Conservation (phyloP, 371 early-diverging fungal species). For the Batrachochytrium dendrobatidis region DNA sequence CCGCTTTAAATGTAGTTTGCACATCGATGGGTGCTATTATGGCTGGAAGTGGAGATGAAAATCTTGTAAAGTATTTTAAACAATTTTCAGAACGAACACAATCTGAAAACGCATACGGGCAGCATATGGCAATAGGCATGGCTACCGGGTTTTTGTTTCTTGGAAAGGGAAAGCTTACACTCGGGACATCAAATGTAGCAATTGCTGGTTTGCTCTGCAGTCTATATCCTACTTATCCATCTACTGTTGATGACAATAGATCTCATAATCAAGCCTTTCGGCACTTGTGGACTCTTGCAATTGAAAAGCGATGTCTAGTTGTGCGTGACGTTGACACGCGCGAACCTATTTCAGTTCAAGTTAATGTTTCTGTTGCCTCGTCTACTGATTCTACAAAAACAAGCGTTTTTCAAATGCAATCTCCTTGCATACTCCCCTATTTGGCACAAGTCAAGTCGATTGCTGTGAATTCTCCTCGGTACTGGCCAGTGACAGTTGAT, state of each 20-base stretch:
- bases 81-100: constrained; percentile 40
- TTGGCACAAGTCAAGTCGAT: constrained; percentile 48
- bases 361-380: constrained; percentile 23
- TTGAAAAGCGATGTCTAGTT: constrained; percentile 66
- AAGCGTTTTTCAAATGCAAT: constrained; percentile 31
- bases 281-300: constrained; percentile 82
- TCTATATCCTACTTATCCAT: constrained; percentile 72
- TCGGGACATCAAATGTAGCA: constrained; percentile 58
- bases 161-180: constrained; percentile 70
- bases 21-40: constrained; percentile 63
- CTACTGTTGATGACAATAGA: constrained; percentile 56
- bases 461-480: constrained; percentile 45
- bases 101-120: constrained; percentile 59
- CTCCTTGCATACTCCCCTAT: constrained; percentile 62
- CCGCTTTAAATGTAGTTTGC: constrained; percentile 59
- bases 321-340: constrained; percentile 53
- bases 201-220: constrained; percentile 66
- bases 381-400: neutral
- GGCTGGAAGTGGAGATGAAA: constrained; percentile 74
- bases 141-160: constrained; percentile 77
- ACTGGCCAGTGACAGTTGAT: constrained; percentile 52
- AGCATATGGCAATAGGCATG: constrained; percentile 76
- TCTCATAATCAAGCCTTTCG: constrained; percentile 73
- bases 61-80: constrained; percentile 50
- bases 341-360: constrained; percentile 46